Evolutionary conservation across 2,329 filamentous ascomycete species (phyloP).

Genomic region (Alternaria gaisen): DNA sequence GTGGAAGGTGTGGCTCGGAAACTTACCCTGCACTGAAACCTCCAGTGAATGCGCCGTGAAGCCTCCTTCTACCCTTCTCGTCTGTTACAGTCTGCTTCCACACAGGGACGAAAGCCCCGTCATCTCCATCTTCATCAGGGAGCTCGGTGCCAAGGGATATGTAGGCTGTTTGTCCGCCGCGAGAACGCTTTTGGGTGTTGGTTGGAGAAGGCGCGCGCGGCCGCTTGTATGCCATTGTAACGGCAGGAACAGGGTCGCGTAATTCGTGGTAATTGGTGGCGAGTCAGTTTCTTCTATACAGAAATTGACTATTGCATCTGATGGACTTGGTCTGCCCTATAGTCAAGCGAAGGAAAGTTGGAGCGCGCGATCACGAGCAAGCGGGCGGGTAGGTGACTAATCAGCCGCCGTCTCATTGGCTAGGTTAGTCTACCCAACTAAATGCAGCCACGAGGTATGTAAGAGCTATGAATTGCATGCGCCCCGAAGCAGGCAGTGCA

Average conservation of each 20-base stretch:
- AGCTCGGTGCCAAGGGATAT: conserved; percentile 74
- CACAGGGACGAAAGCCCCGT: conserved; percentile 91
- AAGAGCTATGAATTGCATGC: background rate
- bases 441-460: background rate
- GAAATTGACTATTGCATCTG: background rate
- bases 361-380: conserved; percentile 10
- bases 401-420: conserved; percentile 5
- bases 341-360: conserved; percentile 6
- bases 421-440: background rate
- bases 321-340: background rate
- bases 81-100: conserved; percentile 99
- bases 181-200: conserved; percentile 75
- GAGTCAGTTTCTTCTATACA: background rate
- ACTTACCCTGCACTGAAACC: conserved; percentile 94
- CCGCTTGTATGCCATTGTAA: conserved; percentile 47
- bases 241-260: background rate
- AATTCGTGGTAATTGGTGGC: background rate
- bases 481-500: background rate
- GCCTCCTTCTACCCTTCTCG: conserved; percentile 85
- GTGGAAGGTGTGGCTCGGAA: conserved; percentile 24
- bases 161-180: conserved; percentile 60
- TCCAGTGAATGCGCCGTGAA: conserved; percentile 96
- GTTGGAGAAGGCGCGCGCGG: conserved; percentile 41
- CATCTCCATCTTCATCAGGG: conserved; percentile 79
- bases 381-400: conserved; percentile 10